phyloP scores from a whole-genome alignment of 176 grass and related monocot species.

The Olyra latifolia region DNA sequence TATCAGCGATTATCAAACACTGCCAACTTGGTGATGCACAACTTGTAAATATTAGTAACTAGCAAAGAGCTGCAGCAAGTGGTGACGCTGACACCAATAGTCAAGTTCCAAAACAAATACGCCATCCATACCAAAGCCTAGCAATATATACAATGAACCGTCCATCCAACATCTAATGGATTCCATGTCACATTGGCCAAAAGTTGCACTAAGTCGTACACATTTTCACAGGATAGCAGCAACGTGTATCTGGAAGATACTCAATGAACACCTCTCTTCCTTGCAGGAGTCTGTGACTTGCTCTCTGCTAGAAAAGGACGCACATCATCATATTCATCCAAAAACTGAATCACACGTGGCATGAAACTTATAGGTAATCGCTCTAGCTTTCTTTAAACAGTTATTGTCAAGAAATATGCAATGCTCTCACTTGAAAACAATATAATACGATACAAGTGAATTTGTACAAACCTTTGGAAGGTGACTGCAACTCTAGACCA shows the following conservation, averaged over 20 bases:
- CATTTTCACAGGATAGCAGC: background rate
- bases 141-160: background rate
- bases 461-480: conserved; percentile 7
- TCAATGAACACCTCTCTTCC: background rate
- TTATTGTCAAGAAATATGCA: background rate
- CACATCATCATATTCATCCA: background rate
- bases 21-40: background rate
- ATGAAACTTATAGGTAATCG: background rate
- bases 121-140: background rate
- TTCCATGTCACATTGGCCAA: background rate
- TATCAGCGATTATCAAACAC: too few relatives aligned
- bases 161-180: background rate
- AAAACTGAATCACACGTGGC: background rate
- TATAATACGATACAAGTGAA: background rate
- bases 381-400: background rate
- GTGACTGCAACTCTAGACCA: background rate
- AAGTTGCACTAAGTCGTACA: background rate
- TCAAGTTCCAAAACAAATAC: background rate
- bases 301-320: conserved; percentile 5
- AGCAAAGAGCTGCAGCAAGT: background rate
- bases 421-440: background rate
- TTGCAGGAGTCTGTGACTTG: background rate
- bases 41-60: background rate
- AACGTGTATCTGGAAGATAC: background rate
- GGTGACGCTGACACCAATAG: background rate